Evolutionary conservation across 176 grass and related monocot species (phyloP), one percentile per base, ranked within the genome.

Genomic region (Carex cristatella): DNA sequence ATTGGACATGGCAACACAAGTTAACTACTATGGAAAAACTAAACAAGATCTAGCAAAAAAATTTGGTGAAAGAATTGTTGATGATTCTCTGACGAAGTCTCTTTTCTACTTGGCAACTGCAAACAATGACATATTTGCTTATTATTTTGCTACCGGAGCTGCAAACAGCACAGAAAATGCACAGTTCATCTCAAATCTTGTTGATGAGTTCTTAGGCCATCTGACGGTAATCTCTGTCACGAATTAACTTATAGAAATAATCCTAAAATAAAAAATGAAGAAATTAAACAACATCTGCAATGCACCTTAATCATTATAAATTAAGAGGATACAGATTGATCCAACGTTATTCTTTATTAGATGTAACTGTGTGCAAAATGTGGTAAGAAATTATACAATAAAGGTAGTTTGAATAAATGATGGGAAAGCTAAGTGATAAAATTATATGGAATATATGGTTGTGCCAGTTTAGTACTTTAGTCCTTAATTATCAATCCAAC

Each of bases 61-160:
- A 30, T 35, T 84, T 32, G 85, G 81, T 5, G 32, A 1, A 53
- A 64, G 3, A 10, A 27, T 42, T 37, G 55, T 55, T 32, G 11
- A 84, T 69, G 35, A 9, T 37, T 13, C 3, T 33, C 55, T 90
- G 46, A 55, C 19, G 4, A 53, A 87, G 63, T 90, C 88, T 58
- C 54, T 90, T 64, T 87, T 84, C 42, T 40, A 79, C 64, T 31
- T 90, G 3, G 83, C 27, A 12, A 79, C 73, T 3, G 88, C 35
- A 28, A 87, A 61, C 81, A 90, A 90, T 23, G 88, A 90, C 64
- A 37, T 87, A 5, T 81, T 66, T 19, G 85, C 70, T 8, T 31
- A 42, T 37, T 79, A 46, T 56, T 0, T 0, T 19, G 33, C 27
- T 18, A 49, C 61, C n/a, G 16, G 35, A 59, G 66, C 88, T 16